Evolutionary conservation across 129 eudicot species (phyloP).

Genomic region (Flaveria ramosissima): DNA sequence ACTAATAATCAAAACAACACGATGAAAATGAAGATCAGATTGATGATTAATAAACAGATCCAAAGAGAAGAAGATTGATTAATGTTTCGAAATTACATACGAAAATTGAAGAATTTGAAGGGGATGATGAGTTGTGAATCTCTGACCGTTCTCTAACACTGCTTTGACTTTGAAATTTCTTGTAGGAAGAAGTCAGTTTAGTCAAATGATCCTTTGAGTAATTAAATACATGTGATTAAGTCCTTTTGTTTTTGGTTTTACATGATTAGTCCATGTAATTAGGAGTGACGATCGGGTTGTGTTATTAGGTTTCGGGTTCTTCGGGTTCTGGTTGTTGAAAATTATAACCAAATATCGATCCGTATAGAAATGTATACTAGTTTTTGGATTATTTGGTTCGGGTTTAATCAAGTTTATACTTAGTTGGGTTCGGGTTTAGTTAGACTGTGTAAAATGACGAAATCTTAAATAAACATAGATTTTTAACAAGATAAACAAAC

Average conservation of each 20-base stretch:
- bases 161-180: slow-evolving; percentile 55
- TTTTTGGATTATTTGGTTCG: too few relatives aligned
- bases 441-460: too few relatives aligned
- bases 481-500: too few relatives aligned
- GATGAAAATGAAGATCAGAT: slow-evolving; percentile 9
- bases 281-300: too few relatives aligned
- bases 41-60: slow-evolving; percentile 15
- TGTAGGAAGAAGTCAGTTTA: not conserved
- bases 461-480: too few relatives aligned
- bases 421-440: too few relatives aligned
- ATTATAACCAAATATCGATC: too few relatives aligned
- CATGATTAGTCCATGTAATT: slow-evolving; percentile 3
- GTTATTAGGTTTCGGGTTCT: too few relatives aligned
- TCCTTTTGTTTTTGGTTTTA: not conserved
- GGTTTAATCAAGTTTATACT: too few relatives aligned
- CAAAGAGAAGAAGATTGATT: not conserved
- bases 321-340: too few relatives aligned
- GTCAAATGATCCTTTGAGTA: slow-evolving; percentile 1
- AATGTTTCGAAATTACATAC: slow-evolving; percentile 8
- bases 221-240: not conserved
- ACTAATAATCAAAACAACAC: not conserved
- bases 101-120: slow-evolving; percentile 22
- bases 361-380: too few relatives aligned
- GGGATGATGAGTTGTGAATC: slow-evolving; percentile 18
- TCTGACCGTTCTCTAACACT: slow-evolving; percentile 31